Percentiles rank a stretch among this genome's conserved stretches.
phyloP scores from a whole-genome alignment of 176 grass and related monocot genomes.

The Avena atlantica region DNA sequence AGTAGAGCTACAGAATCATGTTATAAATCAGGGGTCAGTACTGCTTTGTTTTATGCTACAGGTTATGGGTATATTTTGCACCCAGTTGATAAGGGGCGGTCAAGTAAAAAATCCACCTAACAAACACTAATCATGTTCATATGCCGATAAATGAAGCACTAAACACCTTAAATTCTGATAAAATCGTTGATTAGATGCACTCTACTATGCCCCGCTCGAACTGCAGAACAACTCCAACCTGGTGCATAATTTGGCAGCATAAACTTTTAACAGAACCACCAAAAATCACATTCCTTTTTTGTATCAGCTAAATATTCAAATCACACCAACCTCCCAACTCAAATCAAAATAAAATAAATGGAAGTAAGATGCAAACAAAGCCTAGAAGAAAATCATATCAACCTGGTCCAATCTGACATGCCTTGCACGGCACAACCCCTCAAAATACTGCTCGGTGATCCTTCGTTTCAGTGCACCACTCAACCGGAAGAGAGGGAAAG shows the following conservation, averaged over 20 bases:
- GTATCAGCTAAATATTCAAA: slow-evolving; percentile 21
- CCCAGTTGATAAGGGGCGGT: not conserved
- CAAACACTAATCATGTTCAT: slow-evolving; percentile 16
- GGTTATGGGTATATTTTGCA: slow-evolving; percentile 6
- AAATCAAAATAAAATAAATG: slow-evolving; percentile 26
- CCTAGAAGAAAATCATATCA: slow-evolving; percentile 31
- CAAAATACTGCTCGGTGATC: slow-evolving; percentile 21
- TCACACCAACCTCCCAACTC: slow-evolving; percentile 10
- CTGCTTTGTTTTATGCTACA: not conserved
- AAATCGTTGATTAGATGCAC: not conserved
- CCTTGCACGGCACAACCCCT: not conserved
- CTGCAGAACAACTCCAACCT: slow-evolving; percentile 20
- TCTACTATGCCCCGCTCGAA: slow-evolving; percentile 12
- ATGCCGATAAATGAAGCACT: slow-evolving; percentile 4
- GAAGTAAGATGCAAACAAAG: slow-evolving; percentile 17
- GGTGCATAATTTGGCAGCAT: not conserved
- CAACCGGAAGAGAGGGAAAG: slow-evolving; percentile 33
- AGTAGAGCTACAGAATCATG: not conserved
- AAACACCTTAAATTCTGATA: slow-evolving; percentile 5
- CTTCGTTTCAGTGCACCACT: slow-evolving; percentile 37
- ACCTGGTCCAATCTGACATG: slow-evolving; percentile 6
- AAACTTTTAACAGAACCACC: not conserved
- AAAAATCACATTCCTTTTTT: not conserved
- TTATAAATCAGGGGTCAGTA: not conserved
- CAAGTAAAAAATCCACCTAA: not conserved